Evolutionary conservation across 495 filamentous ascomycete genomes (phyloP).

Genomic region (Cercophora sp.): DNA sequence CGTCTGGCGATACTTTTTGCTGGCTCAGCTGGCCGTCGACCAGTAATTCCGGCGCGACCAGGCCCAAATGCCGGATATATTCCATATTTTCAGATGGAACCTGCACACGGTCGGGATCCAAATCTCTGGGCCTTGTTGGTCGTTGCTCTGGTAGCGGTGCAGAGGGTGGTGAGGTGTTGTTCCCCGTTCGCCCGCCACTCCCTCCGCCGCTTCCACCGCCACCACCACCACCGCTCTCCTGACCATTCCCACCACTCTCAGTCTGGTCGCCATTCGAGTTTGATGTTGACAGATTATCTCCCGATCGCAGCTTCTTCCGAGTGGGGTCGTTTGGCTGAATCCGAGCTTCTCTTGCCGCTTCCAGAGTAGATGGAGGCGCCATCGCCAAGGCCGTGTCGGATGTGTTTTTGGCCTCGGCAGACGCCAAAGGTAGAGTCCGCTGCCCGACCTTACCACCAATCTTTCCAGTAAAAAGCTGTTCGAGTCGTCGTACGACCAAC

Average conservation of each 20-base stretch:
- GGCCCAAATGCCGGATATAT: slow-evolving; percentile 67
- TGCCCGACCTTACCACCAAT: slow-evolving; percentile 31
- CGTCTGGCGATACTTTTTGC: slow-evolving; percentile 46
- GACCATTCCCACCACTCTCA: slow-evolving; percentile 32
- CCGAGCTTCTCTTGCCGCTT: slow-evolving; percentile 36
- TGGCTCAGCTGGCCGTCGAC: slow-evolving; percentile 9
- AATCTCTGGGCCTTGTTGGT: slow-evolving; percentile 66
- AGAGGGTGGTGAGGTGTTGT: slow-evolving; percentile 40
- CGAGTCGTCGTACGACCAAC: slow-evolving; percentile 63
- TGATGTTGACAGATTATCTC: slow-evolving; percentile 36
- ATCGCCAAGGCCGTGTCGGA: slow-evolving; percentile 6
- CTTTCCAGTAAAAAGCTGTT: slow-evolving; percentile 76
- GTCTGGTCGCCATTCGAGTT: slow-evolving; percentile 38
- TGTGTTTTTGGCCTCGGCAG: slow-evolving; percentile 10
- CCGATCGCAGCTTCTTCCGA: slow-evolving; percentile 30
- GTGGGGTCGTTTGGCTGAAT: slow-evolving; percentile 28
- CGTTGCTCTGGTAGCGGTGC: slow-evolving; percentile 54
- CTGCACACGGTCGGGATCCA: slow-evolving; percentile 65
- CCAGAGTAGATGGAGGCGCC: slow-evolving; percentile 13
- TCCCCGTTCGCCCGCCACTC: slow-evolving; percentile 24
- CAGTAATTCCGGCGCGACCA: slow-evolving; percentile 47
- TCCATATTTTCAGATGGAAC: slow-evolving; percentile 67
- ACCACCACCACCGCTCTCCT: slow-evolving; percentile 28
- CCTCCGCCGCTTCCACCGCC: too few relatives aligned
- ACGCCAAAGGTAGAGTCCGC: slow-evolving; percentile 17